phyloP scores from a whole-genome alignment of 202 grass and related monocot genomes.

The Setaria italica region DNA sequence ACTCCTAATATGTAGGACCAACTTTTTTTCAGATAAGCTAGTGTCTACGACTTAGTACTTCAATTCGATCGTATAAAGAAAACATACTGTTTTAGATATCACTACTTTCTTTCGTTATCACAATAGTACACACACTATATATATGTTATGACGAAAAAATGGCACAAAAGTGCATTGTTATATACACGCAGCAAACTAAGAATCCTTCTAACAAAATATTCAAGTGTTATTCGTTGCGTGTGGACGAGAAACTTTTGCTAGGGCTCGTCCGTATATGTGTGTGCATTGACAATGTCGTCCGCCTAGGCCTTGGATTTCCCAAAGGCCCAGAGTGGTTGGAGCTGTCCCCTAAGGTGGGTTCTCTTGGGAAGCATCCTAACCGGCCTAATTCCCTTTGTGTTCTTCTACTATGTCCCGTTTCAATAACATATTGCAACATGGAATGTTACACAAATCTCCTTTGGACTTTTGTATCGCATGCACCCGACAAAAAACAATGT shows the following conservation, averaged over 20 bases:
- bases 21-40: too few relatives aligned
- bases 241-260: not conserved
- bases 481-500: constrained; percentile 3
- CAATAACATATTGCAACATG: not conserved
- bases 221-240: not conserved
- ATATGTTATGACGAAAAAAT: not conserved
- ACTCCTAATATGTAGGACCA: not conserved
- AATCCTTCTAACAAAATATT: not conserved
- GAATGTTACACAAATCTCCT: constrained; percentile 31
- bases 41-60: too few relatives aligned
- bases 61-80: too few relatives aligned
- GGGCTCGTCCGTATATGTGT: constrained; percentile 32
- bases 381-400: constrained; percentile 35
- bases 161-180: not conserved
- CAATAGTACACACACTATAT: not conserved
- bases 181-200: not conserved
- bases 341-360: constrained; percentile 45
- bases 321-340: constrained; percentile 56
- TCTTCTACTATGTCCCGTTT: constrained; percentile 38
- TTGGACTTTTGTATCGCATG: constrained; percentile 26
- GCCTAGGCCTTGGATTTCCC: constrained; percentile 68
- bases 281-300: constrained; percentile 56
- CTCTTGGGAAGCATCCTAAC: constrained; percentile 53
- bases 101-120: not conserved
- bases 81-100: not conserved